These are phyloP conservation scores for Suillus plorans DNA, from an alignment of 768 basidiomycete species.

Conservation along the genomic window DNA sequence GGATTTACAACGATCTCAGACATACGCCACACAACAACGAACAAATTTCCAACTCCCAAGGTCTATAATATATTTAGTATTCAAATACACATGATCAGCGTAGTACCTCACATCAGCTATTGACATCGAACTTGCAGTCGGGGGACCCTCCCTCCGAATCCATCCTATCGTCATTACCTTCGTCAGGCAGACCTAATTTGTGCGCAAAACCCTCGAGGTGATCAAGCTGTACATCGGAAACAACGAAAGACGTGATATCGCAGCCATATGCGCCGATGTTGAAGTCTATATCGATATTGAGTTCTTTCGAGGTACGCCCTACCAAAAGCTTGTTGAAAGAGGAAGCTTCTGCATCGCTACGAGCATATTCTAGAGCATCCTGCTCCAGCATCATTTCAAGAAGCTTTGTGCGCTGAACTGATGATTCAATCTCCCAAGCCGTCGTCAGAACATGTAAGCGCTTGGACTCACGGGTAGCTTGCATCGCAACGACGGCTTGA, in stretches of 20 bases:
- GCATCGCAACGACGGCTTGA: neutral
- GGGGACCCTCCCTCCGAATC: too few relatives aligned
- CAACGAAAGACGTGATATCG: neutral
- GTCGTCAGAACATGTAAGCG: neutral
- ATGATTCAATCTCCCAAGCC: neutral
- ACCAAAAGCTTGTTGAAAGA: neutral
- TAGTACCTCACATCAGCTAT: too few relatives aligned
- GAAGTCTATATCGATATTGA: neutral
- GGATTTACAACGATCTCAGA: too few relatives aligned
- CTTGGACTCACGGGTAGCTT: neutral
- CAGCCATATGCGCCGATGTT: neutral
- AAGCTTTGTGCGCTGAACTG: neutral
- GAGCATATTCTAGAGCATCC: neutral
- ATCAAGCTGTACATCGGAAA: neutral
- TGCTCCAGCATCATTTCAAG: neutral
- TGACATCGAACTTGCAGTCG: too few relatives aligned
- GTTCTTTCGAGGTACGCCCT: neutral
- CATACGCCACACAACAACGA: too few relatives aligned
- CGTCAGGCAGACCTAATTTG: neutral
- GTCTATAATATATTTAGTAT: too few relatives aligned
- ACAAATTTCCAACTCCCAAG: too few relatives aligned
- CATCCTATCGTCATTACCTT: too few relatives aligned
- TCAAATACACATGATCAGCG: too few relatives aligned
- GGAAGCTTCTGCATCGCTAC: neutral
- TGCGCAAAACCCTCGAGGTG: neutral